Percentiles rank a stretch among this genome's conserved stretches.
phyloP scores from a whole-genome alignment of 768 basidiomycete species.

The Serendipita sp. region DNA sequence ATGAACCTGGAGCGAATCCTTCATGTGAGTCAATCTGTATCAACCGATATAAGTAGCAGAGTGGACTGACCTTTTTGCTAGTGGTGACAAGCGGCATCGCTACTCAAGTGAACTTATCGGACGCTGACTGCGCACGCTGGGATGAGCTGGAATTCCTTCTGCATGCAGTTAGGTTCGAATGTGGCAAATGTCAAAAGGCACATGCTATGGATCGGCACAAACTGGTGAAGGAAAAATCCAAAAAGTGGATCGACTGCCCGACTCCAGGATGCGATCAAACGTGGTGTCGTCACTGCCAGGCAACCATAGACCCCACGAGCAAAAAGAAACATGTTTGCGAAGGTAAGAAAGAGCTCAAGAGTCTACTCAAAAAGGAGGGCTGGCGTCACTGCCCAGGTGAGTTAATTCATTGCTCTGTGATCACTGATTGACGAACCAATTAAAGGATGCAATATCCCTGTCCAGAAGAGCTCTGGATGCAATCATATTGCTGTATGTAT shows the following conservation, averaged over 20 bases:
- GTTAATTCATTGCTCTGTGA: constrained; percentile 1
- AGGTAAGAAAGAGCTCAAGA: constrained; percentile 35
- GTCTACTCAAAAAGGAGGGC: constrained; percentile 35
- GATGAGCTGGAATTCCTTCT: constrained; percentile 1
- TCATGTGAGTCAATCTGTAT: constrained; percentile 17
- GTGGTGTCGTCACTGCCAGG: constrained; percentile 49
- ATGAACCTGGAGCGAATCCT: constrained; percentile 14
- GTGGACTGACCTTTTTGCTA: not conserved
- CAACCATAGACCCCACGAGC: constrained; percentile 21
- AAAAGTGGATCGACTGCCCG: constrained; percentile 33
- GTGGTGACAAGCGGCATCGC: constrained; percentile 3
- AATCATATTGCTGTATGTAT: constrained; percentile 1
- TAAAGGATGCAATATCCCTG: not conserved
- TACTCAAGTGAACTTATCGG: not conserved
- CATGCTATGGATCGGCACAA: not conserved
- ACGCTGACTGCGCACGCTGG: constrained; percentile 5
- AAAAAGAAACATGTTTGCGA: constrained; percentile 34
- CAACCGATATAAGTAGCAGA: not conserved
- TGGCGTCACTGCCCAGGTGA: constrained; percentile 51
- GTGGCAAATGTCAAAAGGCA: not conserved
- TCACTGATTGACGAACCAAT: not conserved
- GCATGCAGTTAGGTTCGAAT: constrained; percentile 1
- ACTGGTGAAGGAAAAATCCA: constrained; percentile 6
- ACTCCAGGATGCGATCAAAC: constrained; percentile 28
- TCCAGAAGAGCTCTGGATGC: not conserved